Base-by-base conservation (phyloP, 1,139 yeast genomes). In the Meyerozyma elateridarum region DNA sequence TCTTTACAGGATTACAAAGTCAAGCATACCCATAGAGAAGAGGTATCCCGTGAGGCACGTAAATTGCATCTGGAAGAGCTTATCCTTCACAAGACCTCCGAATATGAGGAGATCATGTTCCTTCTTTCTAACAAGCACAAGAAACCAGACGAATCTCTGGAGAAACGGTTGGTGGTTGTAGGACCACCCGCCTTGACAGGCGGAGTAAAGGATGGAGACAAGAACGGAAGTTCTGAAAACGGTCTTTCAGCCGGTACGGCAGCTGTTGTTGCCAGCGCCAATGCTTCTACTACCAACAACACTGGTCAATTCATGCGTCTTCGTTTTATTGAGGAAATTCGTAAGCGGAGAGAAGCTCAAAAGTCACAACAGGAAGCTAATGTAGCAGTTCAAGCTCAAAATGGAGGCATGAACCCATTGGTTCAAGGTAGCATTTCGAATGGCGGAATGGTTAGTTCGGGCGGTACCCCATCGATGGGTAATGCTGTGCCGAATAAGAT, bases 41-140 rank as follows among this genome's bases (percentile, higher is more conserved):
- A 66, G 28, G 59, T 70, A 3, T 54, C 66, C 2, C 68, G 59
- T 34, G 63, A 68, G 19, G 57, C 64, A 2, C 63, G 72, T 16
- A 67, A 64, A 45, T 52, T 68, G 32, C 73, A 66, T 39, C 70
- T 62, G 40, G 74, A 68, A 36, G 71, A 64, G 45, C 48, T 66
- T 47, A 57, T 64, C 4, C 46, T 67, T 42, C 95, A 85, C 49
- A 84, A 84, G 47, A 81, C 85, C 22, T 79, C 89, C 2, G 94
- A 88, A 42, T 88, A 85, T 56, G 97, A 91, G 56, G 95, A 85
- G 52, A 68, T 88, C 51, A 89, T 91, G 97, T 58, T 67, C 36
- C 55, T 68, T 31, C 53, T 68, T 31, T 64, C 73, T 3, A 63
- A 59, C 44, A 67, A 64, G 39, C 60, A 61, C 44, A 64, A 56